Percentiles rank a stretch among this genome's conserved stretches.
Conservation (phyloP, 148 eudicot species). For the Rhododendron ferrugineum region DNA sequence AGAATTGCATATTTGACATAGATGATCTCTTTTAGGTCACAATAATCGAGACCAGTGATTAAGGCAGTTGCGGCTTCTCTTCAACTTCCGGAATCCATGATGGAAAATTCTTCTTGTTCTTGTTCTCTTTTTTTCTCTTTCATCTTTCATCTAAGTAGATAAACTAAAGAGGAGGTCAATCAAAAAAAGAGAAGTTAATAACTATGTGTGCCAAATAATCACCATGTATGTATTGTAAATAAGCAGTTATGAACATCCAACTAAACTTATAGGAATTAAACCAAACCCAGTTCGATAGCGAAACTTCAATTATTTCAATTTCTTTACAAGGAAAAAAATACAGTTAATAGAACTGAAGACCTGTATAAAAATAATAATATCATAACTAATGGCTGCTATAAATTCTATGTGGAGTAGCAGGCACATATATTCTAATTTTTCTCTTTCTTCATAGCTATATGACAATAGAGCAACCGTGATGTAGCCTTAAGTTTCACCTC, state of each 20-base stretch:
- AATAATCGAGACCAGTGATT: background rate
- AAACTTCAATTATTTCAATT: background rate
- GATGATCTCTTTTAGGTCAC: background rate
- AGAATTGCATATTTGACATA: background rate
- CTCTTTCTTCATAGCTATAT: background rate
- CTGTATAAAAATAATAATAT: too few species aligned
- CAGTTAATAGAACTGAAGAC: too few species aligned
- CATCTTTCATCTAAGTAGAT: background rate
- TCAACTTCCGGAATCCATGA: background rate
- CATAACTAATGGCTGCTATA: too few species aligned
- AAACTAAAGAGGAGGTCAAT: background rate
- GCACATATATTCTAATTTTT: background rate
- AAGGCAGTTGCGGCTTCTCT: background rate
- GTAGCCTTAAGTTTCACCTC: background rate
- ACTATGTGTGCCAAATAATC: background rate
- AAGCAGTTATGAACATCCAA: background rate
- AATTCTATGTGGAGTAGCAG: background rate
- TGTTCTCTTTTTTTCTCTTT: background rate
- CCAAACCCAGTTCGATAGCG: background rate
- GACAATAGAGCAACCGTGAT: background rate
- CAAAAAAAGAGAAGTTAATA: background rate
- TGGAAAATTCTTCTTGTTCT: background rate
- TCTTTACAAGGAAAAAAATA: background rate
- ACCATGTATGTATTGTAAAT: background rate
- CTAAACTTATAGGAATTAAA: background rate